Conservation (phyloP, 495 filamentous ascomycete species). For the Chaetomium fimeti region DNA sequence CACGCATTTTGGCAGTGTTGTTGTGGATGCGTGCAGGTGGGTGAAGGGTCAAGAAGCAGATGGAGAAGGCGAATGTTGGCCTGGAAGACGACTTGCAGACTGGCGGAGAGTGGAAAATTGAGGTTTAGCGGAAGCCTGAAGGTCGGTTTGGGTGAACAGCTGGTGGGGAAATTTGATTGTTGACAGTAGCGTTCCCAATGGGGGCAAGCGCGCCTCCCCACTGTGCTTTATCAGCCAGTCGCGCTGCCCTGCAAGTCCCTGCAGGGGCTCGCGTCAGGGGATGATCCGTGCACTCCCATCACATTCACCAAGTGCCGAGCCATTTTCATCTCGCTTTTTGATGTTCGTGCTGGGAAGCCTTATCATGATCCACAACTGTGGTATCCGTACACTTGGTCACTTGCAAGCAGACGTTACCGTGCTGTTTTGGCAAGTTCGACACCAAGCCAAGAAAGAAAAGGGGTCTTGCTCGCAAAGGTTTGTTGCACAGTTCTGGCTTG, state of each 20-base stretch:
- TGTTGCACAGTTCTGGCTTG: neutral
- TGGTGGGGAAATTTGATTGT: conserved; percentile 44
- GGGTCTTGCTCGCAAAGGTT: neutral
- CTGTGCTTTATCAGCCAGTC: conserved; percentile 32
- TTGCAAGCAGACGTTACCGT: neutral
- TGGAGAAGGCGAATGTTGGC: conserved; percentile 19
- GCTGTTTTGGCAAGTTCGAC: neutral
- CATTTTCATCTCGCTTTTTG: no score
- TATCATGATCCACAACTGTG: no score
- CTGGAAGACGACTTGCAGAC: conserved; percentile 27
- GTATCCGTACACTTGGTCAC: no score
- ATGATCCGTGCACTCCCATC: conserved; percentile 12
- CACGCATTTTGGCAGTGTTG: conserved; percentile 74
- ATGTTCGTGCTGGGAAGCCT: no score
- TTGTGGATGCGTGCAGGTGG: conserved; percentile 19
- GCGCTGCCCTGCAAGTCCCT: conserved; percentile 1
- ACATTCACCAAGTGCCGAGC: neutral
- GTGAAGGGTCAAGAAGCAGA: conserved; percentile 26
- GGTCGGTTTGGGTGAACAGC: conserved; percentile 25
- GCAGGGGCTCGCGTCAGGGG: conserved; percentile 13
- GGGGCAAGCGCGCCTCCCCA: conserved; percentile 33
- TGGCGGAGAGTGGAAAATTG: conserved; percentile 37
- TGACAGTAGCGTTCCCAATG: conserved; percentile 36
- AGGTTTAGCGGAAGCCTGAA: conserved; percentile 37
- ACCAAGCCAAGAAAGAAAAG: neutral